These are phyloP conservation scores for Emergomyces africanus DNA, from an alignment of 2,329 filamentous ascomycete species.

Conservation along the genomic window DNA sequence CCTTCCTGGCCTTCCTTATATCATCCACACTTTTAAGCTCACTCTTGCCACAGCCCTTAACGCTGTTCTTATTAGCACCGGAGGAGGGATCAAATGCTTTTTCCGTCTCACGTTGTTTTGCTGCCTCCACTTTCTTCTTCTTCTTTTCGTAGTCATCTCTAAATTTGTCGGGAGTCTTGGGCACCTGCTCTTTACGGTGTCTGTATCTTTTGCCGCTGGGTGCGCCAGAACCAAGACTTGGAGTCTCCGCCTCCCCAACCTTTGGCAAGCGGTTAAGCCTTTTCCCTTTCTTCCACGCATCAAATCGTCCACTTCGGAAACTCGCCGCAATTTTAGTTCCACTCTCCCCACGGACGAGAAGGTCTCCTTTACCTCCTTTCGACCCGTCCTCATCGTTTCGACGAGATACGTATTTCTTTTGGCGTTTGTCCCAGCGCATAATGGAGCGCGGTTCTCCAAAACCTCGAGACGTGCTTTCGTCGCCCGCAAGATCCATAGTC, in stretches of 20 bases:
- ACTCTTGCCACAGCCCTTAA: constrained; percentile 57
- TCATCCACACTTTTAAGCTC: constrained; percentile 76
- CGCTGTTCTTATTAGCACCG: constrained; percentile 43
- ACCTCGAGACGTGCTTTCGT: constrained; percentile 59
- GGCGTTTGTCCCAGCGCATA: constrained; percentile 95
- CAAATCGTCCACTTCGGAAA: constrained; percentile 88
- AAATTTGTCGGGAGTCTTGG: constrained; percentile 86
- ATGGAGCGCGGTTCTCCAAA: constrained; percentile 65
- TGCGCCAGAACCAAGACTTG: constrained; percentile 18
- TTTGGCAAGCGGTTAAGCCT: constrained; percentile 65
- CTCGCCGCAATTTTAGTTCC: constrained; percentile 91
- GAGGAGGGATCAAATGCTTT: constrained; percentile 5
- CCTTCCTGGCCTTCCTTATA: constrained; percentile 67
- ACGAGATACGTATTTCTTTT: constrained; percentile 84
- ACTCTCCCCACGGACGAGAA: constrained; percentile 74
- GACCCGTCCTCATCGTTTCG: constrained; percentile 93
- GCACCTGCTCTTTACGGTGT: constrained; percentile 77
- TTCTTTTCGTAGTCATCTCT: constrained; percentile 80
- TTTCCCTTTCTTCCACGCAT: constrained; percentile 80
- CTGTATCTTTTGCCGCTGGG: constrained; percentile 52
- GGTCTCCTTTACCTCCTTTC: constrained; percentile 48
- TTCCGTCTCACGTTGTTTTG: constrained; percentile 53
- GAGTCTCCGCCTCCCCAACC: constrained; percentile 65
- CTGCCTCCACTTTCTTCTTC: constrained; percentile 81
- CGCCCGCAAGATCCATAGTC: constrained; percentile 85